Evolutionary conservation across 2,329 filamentous ascomycete species (phyloP), one percentile per base, ranked within the genome.

Genomic region (Blastomyces gilchristii): DNA sequence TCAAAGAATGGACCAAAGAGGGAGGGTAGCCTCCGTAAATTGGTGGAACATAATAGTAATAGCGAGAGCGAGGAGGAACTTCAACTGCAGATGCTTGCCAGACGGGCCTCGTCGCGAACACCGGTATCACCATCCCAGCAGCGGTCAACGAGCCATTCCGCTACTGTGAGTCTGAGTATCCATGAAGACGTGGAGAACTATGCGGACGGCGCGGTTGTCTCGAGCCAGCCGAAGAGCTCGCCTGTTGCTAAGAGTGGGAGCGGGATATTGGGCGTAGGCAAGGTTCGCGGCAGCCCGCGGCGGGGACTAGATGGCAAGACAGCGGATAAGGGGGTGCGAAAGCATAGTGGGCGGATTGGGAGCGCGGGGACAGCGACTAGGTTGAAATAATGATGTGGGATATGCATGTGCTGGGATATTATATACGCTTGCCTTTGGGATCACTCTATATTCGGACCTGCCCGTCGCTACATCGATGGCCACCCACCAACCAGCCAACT

Each of bases 51-150:
- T 28, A 50, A 50, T 28, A 50, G 49, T 71, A 78, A 69, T 45
- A 74, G 79, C 57, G 89, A 94, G 72, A 89, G 87, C 25, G 91
- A 96, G 65, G 90, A 96, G 71, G 91, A 96, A 73, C 84, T 85
- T 69, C 88, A 91, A 71, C 84, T 85, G 69, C 88, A 91, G 71
- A 85, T 90, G 81, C 83, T 85, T 66, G 84, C 85, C 34, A 85
- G 86, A 79, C 85, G 83, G 67, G 81, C 82, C 9, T 63, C 85
- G 81, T 70, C 87, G 82, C 69, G 89, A 87, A 77, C 79, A 78
- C 49, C 88, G 83, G 67, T 88, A 83, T 62, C 89, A 82, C 43
- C 83, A 78, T 64, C 82, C 80, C 69, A 82, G 74, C 69, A 82
- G 74, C 82, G 90, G 58, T 89, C 90, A 0, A 83, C 89, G 63